A percentile compares a stretch with the other conserved stretches of the same genome.
These are phyloP conservation scores for Trypanosoma cruzi DNA, from an alignment of 208 protist species.

Conservation along the genomic window DNA sequence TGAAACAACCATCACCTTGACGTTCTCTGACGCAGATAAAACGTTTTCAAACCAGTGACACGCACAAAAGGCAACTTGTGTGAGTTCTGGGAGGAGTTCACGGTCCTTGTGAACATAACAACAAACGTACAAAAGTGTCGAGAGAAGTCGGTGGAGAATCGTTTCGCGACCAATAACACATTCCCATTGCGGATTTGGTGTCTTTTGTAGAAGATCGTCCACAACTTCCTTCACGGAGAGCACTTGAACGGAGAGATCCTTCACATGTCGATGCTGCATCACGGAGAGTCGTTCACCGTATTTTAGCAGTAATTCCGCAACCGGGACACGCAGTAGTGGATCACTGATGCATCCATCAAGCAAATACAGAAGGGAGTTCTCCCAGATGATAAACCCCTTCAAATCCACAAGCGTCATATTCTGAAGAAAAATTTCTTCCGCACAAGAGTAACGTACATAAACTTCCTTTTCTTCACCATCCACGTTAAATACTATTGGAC, in stretches of 20 bases:
- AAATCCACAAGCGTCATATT: slow-evolving; percentile 2
- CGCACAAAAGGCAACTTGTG: background rate
- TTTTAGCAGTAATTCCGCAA: slow-evolving; percentile 49
- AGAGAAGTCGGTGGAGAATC: slow-evolving; percentile 54
- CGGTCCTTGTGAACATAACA: background rate
- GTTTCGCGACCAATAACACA: slow-evolving; percentile 36
- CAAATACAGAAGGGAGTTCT: slow-evolving; percentile 16
- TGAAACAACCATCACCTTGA: slow-evolving; percentile 17
- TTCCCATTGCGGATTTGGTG: slow-evolving; percentile 36
- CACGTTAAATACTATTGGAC: background rate
- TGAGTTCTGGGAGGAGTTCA: background rate
- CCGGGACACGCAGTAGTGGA: slow-evolving; percentile 49
- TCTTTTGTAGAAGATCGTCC: slow-evolving; percentile 28
- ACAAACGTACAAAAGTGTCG: slow-evolving; percentile 43
- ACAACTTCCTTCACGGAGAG: slow-evolving; percentile 62
- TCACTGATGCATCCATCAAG: slow-evolving; percentile 41
- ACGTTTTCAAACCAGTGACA: slow-evolving; percentile 2
- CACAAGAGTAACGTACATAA: background rate
- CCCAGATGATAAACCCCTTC: slow-evolving; percentile 14
- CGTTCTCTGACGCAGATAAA: slow-evolving; percentile 11
- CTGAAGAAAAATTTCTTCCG: slow-evolving; percentile 25
- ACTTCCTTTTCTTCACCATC: slow-evolving; percentile 1
- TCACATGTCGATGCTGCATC: slow-evolving; percentile 10
- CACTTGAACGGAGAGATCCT: slow-evolving; percentile 58
- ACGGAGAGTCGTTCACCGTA: slow-evolving; percentile 56